Conservation (phyloP, 2,329 filamentous ascomycete genomes). For the Byssochlamys sp. region DNA sequence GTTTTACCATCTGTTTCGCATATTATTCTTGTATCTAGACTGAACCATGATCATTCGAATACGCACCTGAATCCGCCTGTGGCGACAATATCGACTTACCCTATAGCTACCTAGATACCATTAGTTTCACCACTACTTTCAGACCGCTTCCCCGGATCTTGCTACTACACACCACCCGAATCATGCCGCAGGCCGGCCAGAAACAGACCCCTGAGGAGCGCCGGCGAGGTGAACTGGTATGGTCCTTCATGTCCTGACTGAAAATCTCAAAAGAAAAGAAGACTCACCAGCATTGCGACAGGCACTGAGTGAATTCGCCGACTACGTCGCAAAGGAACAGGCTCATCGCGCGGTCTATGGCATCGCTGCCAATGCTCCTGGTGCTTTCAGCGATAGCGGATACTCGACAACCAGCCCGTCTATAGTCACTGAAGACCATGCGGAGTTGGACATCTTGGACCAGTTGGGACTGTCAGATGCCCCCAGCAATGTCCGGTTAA, state of each 20-base stretch:
- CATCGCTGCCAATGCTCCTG: slow-evolving; percentile 21
- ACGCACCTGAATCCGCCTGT: slow-evolving; percentile 27
- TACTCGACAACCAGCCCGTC: slow-evolving; percentile 29
- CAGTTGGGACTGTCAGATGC: slow-evolving; percentile 64
- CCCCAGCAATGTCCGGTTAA: slow-evolving; percentile 55
- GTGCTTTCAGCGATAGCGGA: slow-evolving; percentile 32
- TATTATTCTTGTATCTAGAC: slow-evolving; percentile 2
- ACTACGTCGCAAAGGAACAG: slow-evolving; percentile 94
- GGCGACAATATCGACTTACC: slow-evolving; percentile 17
- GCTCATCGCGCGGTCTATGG: slow-evolving; percentile 38
- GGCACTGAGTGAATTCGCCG: slow-evolving; percentile 90
- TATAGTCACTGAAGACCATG: slow-evolving; percentile 55
- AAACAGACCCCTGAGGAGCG: slow-evolving; percentile 67
- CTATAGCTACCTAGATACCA: slow-evolving; percentile 7
- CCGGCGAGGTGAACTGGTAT: slow-evolving; percentile 75
- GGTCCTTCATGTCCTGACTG: slow-evolving; percentile 14
- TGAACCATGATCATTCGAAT: slow-evolving; percentile 37
- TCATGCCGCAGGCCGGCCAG: slow-evolving; percentile 30
- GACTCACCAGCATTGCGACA: slow-evolving; percentile 17
- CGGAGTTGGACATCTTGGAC: slow-evolving; percentile 84
- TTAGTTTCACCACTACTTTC: neutral
- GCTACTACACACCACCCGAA: slow-evolving; percentile 4
- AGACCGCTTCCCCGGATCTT: neutral
- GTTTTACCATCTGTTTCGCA: slow-evolving; percentile 1
- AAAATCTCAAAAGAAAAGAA: neutral